Percentiles rank a stretch among this genome's conserved stretches.
phyloP scores from a whole-genome alignment of 208 protist species.

The Crithidia brevicula region DNA sequence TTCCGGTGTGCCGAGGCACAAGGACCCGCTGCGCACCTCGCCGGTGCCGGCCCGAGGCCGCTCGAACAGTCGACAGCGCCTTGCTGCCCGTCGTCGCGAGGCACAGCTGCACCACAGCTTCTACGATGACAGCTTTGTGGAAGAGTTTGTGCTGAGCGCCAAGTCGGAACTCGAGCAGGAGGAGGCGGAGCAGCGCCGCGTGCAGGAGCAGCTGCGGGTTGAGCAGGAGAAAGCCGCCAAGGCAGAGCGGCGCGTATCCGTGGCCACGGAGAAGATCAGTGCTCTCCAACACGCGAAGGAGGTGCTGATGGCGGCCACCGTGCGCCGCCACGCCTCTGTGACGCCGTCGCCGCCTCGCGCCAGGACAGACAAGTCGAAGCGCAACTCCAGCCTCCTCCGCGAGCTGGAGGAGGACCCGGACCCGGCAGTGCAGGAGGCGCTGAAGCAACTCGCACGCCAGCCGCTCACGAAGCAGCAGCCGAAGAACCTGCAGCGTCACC shows the following conservation, averaged over 20 bases:
- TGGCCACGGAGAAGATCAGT: conserved; percentile 58
- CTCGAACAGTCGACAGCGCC: conserved; percentile 83
- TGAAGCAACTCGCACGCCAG: conserved; percentile 42
- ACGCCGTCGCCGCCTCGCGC: conserved; percentile 48
- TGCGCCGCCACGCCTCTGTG: conserved; percentile 46
- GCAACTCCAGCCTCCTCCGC: conserved; percentile 32
- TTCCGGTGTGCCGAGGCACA: background rate
- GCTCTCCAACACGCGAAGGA: conserved; percentile 80
- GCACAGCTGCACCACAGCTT: conserved; percentile 86
- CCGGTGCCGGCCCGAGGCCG: conserved; percentile 52
- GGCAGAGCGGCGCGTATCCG: conserved; percentile 46
- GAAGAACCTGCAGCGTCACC: conserved; percentile 15
- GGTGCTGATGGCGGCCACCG: conserved; percentile 61
- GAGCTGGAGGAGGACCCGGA: conserved; percentile 62
- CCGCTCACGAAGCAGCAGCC: conserved; percentile 26
- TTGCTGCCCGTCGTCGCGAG: conserved; percentile 67
- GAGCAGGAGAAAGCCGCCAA: conserved; percentile 39
- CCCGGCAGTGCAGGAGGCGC: conserved; percentile 60
- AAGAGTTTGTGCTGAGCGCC: conserved; percentile 78
- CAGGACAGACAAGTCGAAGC: conserved; percentile 16
- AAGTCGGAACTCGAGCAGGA: conserved; percentile 48
- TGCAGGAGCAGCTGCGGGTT: conserved; percentile 22
- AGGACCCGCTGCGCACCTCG: conserved; percentile 13
- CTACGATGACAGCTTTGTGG: conserved; percentile 91
- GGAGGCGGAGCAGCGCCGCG: conserved; percentile 32